phyloP scores from a whole-genome alignment of 2,329 filamentous ascomycete species.

The Thermoascus crustaceus region DNA sequence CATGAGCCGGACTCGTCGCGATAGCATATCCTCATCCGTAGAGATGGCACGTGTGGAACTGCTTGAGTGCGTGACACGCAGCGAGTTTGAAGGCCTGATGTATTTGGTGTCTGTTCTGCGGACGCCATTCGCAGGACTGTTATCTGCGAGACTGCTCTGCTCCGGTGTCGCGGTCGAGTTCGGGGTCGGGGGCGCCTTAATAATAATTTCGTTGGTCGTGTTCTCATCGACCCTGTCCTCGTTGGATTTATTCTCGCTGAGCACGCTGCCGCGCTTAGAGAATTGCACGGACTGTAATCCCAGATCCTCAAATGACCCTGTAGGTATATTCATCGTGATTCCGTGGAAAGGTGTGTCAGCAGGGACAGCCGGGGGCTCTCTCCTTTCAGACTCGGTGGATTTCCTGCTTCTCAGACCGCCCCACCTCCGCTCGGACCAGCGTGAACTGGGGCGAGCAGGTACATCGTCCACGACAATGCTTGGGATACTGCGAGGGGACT shows the following conservation, averaged over 20 bases:
- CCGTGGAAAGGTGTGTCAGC: slow-evolving; percentile 36
- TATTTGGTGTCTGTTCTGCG: slow-evolving; percentile 18
- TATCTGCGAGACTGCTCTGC: too few relatives aligned
- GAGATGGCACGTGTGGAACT: slow-evolving; percentile 46
- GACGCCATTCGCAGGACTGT: too few relatives aligned
- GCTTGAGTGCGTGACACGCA: slow-evolving; percentile 29
- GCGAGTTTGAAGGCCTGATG: slow-evolving; percentile 27
- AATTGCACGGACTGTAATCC: slow-evolving; percentile 47
- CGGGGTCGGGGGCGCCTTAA: slow-evolving; percentile 3
- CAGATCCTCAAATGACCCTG: slow-evolving; percentile 45
- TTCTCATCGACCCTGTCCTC: slow-evolving; percentile 24
- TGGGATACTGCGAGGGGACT: slow-evolving; percentile 29
- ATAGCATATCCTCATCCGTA: slow-evolving; percentile 56
- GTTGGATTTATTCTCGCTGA: slow-evolving; percentile 41
- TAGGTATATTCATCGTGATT: slow-evolving; percentile 50
- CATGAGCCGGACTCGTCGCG: slow-evolving; percentile 55
- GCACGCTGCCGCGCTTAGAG: slow-evolving; percentile 52
- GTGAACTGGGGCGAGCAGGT: slow-evolving; percentile 29
- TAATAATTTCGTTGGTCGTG: slow-evolving; percentile 13
- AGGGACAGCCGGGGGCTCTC: slow-evolving; percentile 24
- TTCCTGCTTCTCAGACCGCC: slow-evolving; percentile 25
- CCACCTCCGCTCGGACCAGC: slow-evolving; percentile 39
- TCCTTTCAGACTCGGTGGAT: slow-evolving; percentile 25
- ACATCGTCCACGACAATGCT: slow-evolving; percentile 33
- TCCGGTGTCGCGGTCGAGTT: slow-evolving; percentile 3